Evolutionary conservation across 768 basidiomycete species (phyloP), one percentile per base, ranked within the genome.

Genomic region (Pulveroboletus frians): DNA sequence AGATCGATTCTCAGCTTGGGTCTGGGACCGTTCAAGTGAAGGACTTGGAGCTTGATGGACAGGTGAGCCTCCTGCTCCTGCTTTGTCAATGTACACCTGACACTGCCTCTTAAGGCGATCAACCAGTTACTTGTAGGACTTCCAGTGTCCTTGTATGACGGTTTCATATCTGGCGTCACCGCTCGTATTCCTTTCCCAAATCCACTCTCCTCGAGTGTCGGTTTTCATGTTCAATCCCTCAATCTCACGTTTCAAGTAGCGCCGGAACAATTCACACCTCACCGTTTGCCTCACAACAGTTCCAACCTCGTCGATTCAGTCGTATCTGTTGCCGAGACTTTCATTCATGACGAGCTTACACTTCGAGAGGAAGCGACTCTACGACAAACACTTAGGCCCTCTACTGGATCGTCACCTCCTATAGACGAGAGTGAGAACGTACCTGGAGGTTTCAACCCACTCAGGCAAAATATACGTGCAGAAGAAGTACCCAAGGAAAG

Each of bases 1-100:
- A 91, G 69, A 85, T 96, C 58, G 91, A 95, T 59, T 88, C 91
- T 26, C 91, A 95, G 69, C 85, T 97, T 59, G 87, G 90, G n/a
- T 86, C 85, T 36, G 94, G 94, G 15, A 85, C 79, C 64, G 82
- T 96, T 4, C 88, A 92, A 67, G 78, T 97, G 32, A 84, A 84
- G 54, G 83, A 92, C 60, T 72, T 96, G 47, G 81, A 92, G 63
- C 70, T 97, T 43, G 81, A 92, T 65, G 75, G 76, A 43, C 73
- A 82, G 66, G 93, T 87, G 61, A 84, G 76, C 39, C 27, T 9
- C 18, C 36, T 47, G n/a, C 34, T 43, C 29, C 38, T 46, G 21
- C 38, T 49, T 35, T 30, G 11, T 43, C 51, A 31, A 23, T 53
- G 47, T 39, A 43, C 43, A 31, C 62, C 42, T 60, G 44, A 62